phyloP scores from a whole-genome alignment of 2,329 filamentous ascomycete species.

The Cadophora luteo-olivacea region DNA sequence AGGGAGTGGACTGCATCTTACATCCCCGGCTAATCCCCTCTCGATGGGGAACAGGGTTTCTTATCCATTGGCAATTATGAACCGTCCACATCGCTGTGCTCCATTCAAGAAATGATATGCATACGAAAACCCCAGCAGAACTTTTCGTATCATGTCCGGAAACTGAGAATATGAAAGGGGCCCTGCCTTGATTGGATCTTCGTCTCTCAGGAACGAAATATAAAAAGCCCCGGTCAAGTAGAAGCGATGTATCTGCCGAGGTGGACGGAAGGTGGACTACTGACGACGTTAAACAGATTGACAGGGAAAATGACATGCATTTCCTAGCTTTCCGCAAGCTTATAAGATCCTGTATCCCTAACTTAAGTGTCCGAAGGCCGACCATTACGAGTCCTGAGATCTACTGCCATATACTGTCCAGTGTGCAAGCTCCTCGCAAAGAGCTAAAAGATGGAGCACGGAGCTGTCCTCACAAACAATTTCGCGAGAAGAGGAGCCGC shows the following conservation, averaged over 20 bases:
- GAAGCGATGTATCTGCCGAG: not conserved
- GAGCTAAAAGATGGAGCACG: too few relatives aligned
- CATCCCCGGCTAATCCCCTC: not conserved
- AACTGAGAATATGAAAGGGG: not conserved
- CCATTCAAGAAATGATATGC: not conserved
- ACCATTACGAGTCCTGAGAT: not conserved
- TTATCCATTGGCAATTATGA: constrained; percentile 1
- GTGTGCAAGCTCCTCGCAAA: too few relatives aligned
- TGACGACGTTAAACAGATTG: constrained; percentile 5
- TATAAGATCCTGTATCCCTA: not conserved
- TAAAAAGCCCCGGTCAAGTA: not conserved
- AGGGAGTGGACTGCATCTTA: not conserved
- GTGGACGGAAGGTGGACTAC: constrained; percentile 19
- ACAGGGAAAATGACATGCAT: constrained; percentile 11
- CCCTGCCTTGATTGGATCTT: not conserved
- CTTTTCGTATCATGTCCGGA: not conserved
- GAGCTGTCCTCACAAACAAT: too few relatives aligned
- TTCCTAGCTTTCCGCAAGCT: not conserved
- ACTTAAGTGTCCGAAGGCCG: not conserved
- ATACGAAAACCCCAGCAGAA: not conserved
- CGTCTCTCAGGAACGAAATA: not conserved
- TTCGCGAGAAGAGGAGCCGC: too few relatives aligned
- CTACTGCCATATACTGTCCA: not conserved
- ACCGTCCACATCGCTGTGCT: not conserved
- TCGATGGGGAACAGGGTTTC: not conserved